phyloP scores from a whole-genome alignment of 805 yeast species.

The Teunomyces stri region DNA sequence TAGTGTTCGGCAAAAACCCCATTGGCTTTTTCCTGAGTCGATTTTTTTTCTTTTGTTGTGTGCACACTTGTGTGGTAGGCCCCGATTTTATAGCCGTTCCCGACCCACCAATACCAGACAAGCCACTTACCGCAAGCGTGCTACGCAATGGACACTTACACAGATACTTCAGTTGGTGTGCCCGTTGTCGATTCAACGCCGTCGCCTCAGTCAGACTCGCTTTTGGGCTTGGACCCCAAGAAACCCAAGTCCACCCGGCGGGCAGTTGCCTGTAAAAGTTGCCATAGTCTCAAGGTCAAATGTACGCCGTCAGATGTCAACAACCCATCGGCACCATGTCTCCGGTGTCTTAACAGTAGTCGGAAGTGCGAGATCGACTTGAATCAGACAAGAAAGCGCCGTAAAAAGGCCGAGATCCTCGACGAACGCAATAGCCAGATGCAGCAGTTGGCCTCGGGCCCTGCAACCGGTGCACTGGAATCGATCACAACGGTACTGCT shows the following conservation, averaged over 20 bases:
- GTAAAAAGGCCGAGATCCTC: slow-evolving; percentile 32
- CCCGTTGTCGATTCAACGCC: background rate
- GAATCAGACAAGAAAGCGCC: slow-evolving; percentile 53
- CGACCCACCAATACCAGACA: background rate
- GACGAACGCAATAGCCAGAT: slow-evolving; percentile 13
- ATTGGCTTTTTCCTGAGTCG: background rate
- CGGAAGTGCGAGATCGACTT: slow-evolving; percentile 67
- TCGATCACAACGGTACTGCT: background rate
- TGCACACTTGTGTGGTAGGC: background rate
- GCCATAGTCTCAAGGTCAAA: slow-evolving; percentile 80
- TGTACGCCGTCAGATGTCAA: slow-evolving; percentile 69
- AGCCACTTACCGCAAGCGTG: background rate
- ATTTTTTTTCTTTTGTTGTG: background rate
- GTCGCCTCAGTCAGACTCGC: background rate
- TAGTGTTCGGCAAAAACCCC: background rate
- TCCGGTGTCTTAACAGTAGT: slow-evolving; percentile 65
- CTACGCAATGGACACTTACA: background rate
- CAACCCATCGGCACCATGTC: slow-evolving; percentile 65
- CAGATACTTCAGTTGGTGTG: background rate
- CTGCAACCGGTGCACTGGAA: background rate
- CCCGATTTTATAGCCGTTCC: slow-evolving; percentile 2
- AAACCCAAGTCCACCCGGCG: slow-evolving; percentile 26
- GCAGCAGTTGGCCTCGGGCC: background rate
- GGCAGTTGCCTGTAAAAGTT: slow-evolving; percentile 64
- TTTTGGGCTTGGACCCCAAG: background rate